A percentile compares a stretch with the other conserved stretches of the same genome.
Evolutionary conservation across 345 rosid genomes (phyloP).

Genomic region (Salix viminalis): DNA sequence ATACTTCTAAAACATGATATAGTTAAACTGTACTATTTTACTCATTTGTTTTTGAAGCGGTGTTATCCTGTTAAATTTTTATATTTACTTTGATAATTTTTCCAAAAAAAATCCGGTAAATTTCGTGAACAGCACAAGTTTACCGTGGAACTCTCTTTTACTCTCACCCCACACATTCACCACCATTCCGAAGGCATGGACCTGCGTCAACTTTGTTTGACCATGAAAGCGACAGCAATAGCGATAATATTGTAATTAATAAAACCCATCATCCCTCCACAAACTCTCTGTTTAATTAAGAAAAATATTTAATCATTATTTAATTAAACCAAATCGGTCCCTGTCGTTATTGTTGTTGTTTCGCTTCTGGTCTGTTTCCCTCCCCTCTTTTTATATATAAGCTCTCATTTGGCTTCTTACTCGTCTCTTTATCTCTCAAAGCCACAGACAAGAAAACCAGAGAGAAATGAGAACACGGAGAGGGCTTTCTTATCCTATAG

Average conservation of each 20-base stretch:
- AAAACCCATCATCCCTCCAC: not conserved
- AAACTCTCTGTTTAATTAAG: not conserved
- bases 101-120: too few relatives aligned
- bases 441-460: not conserved
- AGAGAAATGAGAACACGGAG: constrained; percentile 51
- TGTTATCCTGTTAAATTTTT: too few relatives aligned
- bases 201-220: constrained; percentile 58
- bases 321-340: constrained; percentile 18
- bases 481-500: constrained; percentile 45
- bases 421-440: constrained; percentile 21
- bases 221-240: constrained; percentile 32
- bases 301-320: constrained; percentile 2
- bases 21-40: too few relatives aligned
- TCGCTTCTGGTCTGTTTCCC: constrained; percentile 1
- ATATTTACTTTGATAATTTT: too few relatives aligned
- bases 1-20: too few relatives aligned
- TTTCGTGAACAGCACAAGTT: too few relatives aligned
- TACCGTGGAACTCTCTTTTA: too few relatives aligned
- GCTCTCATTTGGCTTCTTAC: constrained; percentile 26
- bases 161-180: too few relatives aligned
- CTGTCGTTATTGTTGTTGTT: constrained; percentile 24
- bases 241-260: constrained; percentile 28
- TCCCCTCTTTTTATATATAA: constrained; percentile 29
- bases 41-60: too few relatives aligned
- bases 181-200: constrained; percentile 1